phyloP scores from a whole-genome alignment of 352 stramenopile genomes.

The Salisapilia sapeloensis region DNA sequence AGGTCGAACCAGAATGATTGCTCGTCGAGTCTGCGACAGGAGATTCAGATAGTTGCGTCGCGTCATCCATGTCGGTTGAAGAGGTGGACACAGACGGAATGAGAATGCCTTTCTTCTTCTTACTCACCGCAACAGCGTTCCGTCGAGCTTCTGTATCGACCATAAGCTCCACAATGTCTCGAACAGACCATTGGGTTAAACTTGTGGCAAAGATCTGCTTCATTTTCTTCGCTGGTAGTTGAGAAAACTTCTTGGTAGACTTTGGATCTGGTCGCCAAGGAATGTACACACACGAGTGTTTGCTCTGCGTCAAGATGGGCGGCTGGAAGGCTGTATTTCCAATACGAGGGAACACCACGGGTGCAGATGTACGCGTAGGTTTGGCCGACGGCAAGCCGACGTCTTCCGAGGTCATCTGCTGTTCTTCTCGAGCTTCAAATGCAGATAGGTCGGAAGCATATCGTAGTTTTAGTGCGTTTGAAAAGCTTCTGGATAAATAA shows the following conservation, averaged over 20 bases:
- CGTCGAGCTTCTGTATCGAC: conserved; percentile 13
- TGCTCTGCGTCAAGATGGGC: conserved; percentile 16
- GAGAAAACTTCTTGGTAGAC: conserved; percentile 17
- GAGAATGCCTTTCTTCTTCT: neutral
- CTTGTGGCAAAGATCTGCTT: conserved; percentile 28
- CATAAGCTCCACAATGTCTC: conserved; percentile 25
- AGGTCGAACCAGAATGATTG: too few relatives aligned
- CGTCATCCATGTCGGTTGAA: neutral
- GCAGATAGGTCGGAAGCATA: conserved; percentile 54
- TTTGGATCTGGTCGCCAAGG: conserved; percentile 30
- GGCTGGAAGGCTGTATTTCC: conserved; percentile 18
- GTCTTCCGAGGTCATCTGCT: too few relatives aligned
- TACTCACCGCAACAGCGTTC: conserved; percentile 4
- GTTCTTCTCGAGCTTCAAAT: conserved; percentile 17
- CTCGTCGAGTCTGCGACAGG: too few relatives aligned
- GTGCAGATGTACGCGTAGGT: too few relatives aligned
- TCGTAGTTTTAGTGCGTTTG: conserved; percentile 32
- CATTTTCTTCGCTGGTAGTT: conserved; percentile 24
- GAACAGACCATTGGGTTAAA: conserved; percentile 15
- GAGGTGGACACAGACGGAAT: neutral
- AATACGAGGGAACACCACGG: too few relatives aligned
- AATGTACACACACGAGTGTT: conserved; percentile 13
- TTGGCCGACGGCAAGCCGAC: too few relatives aligned
- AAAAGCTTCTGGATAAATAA: conserved; percentile 59
- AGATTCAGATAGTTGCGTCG: conserved; percentile 3